phyloP scores from a whole-genome alignment of 768 basidiomycete genomes.

The Auricularia sp. region DNA sequence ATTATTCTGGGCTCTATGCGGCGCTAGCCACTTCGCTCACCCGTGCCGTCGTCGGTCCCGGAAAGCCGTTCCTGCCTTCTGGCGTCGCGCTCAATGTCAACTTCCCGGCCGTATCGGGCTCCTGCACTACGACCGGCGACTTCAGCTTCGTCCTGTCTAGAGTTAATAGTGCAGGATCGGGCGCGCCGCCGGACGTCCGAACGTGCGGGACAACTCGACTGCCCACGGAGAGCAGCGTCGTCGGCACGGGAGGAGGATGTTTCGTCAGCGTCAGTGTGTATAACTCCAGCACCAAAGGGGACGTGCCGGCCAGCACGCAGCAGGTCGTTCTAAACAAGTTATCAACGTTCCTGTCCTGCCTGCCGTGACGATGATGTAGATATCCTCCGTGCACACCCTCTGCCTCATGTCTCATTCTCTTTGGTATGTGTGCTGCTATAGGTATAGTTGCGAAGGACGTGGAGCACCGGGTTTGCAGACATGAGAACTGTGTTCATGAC shows the following conservation, averaged over 20 bases:
- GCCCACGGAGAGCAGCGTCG: conserved; percentile 21
- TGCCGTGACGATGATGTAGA: background rate
- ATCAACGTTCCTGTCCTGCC: conserved; percentile 13
- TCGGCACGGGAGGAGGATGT: conserved; percentile 21
- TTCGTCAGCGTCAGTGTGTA: conserved; percentile 23
- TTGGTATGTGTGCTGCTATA: background rate
- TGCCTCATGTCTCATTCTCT: background rate
- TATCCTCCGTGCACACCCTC: too few species aligned
- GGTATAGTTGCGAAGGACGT: too few species aligned
- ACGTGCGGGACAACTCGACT: conserved; percentile 18
- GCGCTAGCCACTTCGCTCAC: conserved; percentile 33
- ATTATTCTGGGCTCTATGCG: conserved; percentile 34
- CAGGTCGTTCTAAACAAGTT: conserved; percentile 17
- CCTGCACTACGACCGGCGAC: conserved; percentile 27
- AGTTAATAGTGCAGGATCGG: conserved; percentile 18
- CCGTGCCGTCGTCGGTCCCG: conserved; percentile 21
- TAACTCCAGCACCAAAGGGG: conserved; percentile 21
- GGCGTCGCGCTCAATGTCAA: conserved; percentile 42
- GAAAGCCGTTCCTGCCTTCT: conserved; percentile 30
- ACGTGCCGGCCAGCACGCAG: conserved; percentile 24
- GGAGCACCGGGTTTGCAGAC: too few species aligned
- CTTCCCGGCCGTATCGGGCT: conserved; percentile 28
- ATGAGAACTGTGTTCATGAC: too few species aligned
- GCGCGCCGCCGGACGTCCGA: conserved; percentile 20
- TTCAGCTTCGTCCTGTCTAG: conserved; percentile 29